A percentile compares a stretch with the other conserved stretches of the same genome.
phyloP scores from a whole-genome alignment of 352 stramenopile species.

The Globisporangium spinosum region DNA sequence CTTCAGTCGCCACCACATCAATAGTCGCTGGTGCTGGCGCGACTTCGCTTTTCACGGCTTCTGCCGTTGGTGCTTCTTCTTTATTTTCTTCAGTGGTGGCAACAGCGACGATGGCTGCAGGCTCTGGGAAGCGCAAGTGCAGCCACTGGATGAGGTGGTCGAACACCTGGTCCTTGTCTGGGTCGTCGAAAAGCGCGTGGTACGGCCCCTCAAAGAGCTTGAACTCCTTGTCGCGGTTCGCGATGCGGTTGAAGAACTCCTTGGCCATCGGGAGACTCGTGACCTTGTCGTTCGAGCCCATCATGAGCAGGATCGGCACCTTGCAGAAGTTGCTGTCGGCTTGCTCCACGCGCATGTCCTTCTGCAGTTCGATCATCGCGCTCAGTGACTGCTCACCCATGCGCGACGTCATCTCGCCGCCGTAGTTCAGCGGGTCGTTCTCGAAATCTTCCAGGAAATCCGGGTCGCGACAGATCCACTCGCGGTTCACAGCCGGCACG shows the following conservation, averaged over 20 bases:
- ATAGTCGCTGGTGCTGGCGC: neutral
- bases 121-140: constrained; percentile 29
- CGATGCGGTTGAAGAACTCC: constrained; percentile 39
- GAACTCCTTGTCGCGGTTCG: constrained; percentile 53
- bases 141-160: constrained; percentile 43
- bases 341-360: constrained; percentile 30
- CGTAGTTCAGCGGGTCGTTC: constrained; percentile 30
- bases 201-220: constrained; percentile 48
- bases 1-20: neutral
- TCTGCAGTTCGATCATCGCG: constrained; percentile 34
- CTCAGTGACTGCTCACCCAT: constrained; percentile 38
- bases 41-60: neutral
- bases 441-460: constrained; percentile 28
- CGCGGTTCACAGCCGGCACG: constrained; percentile 27
- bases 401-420: constrained; percentile 35
- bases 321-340: constrained; percentile 26
- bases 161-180: constrained; percentile 50
- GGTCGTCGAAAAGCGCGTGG: constrained; percentile 62
- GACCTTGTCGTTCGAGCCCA: constrained; percentile 48
- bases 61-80: constrained; percentile 24
- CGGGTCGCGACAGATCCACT: constrained; percentile 25
- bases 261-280: constrained; percentile 42
- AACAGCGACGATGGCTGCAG: neutral
- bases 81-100: neutral
- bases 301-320: constrained; percentile 28